Evolutionary conservation across 805 yeast genomes (phyloP).

Genomic region (Yamadazyma paraphyllophila): DNA sequence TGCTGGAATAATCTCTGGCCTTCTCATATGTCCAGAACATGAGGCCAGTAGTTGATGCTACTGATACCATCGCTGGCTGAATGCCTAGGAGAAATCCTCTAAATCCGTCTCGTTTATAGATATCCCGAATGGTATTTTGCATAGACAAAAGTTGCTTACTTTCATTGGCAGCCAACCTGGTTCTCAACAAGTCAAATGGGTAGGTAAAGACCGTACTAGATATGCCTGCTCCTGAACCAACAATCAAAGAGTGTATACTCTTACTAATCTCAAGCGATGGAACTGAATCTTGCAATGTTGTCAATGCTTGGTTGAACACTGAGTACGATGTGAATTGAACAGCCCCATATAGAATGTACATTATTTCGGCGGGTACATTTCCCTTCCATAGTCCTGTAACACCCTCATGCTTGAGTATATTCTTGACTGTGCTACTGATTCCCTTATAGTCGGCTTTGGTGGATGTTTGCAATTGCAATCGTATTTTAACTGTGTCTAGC

Average conservation of each 20-base stretch:
- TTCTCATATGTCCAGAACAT: constrained; percentile 70
- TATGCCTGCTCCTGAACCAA: constrained; percentile 79
- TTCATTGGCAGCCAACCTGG: constrained; percentile 74
- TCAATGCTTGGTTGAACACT: constrained; percentile 45
- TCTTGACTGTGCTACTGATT: constrained; percentile 33
- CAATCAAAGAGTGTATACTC: constrained; percentile 46
- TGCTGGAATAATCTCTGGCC: constrained; percentile 36
- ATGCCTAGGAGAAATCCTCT: constrained; percentile 52
- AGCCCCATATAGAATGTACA: constrained; percentile 85
- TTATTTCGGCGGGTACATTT: constrained; percentile 83
- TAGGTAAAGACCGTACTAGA: constrained; percentile 72
- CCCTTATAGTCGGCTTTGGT: constrained; percentile 19
- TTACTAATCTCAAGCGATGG: constrained; percentile 25
- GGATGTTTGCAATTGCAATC: constrained; percentile 59
- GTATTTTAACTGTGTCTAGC: constrained; percentile 71
- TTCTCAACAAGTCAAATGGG: constrained; percentile 87
- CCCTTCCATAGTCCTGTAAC: constrained; percentile 89
- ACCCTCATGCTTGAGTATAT: constrained; percentile 64
- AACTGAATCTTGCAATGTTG: constrained; percentile 22
- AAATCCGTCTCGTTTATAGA: constrained; percentile 34
- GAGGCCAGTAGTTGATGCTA: constrained; percentile 69
- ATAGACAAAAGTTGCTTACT: constrained; percentile 37
- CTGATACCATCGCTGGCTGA: constrained; percentile 53
- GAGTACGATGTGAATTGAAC: constrained; percentile 77
- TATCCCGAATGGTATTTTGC: constrained; percentile 21